Evolutionary conservation across 2,329 filamentous ascomycete genomes (phyloP).

Genomic region (Phoma herbarum): DNA sequence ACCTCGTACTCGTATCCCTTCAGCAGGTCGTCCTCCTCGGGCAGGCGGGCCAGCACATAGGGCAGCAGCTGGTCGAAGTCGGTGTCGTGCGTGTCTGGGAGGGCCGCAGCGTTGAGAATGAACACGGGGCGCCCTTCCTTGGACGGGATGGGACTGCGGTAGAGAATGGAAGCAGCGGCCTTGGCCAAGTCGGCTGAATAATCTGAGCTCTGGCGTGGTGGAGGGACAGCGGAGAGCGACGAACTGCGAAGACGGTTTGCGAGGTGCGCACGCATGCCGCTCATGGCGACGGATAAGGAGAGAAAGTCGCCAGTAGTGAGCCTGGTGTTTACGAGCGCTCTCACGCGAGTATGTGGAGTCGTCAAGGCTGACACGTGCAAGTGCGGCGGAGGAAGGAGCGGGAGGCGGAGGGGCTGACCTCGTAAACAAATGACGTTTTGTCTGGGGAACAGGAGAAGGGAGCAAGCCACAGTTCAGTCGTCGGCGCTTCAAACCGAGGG

Average conservation of each 20-base stretch:
- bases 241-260: constrained; percentile 52
- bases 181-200: constrained; percentile 60
- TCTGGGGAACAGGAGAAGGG: constrained; percentile 20
- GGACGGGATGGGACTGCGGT: constrained; percentile 62
- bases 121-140: constrained; percentile 60
- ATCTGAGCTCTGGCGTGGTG: constrained; percentile 55
- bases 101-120: constrained; percentile 65
- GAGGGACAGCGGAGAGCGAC: constrained; percentile 59
- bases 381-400: constrained; percentile 11
- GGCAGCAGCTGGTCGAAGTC: constrained; percentile 65
- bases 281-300: constrained; percentile 37
- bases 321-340: not conserved
- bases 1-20: constrained; percentile 64
- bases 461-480: constrained; percentile 15
- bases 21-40: constrained; percentile 64
- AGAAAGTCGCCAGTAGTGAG: not conserved
- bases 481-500: constrained; percentile 2
- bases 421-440: constrained; percentile 21
- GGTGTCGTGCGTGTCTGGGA: constrained; percentile 62
- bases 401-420: constrained; percentile 3
- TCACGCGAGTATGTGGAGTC: constrained; percentile 3
- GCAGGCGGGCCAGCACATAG: constrained; percentile 64
- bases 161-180: constrained; percentile 63
- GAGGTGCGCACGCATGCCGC: constrained; percentile 50
- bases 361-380: constrained; percentile 8